Conservation (phyloP, 2,329 filamentous ascomycete genomes). For the Teratosphaeriaceae sp. region DNA sequence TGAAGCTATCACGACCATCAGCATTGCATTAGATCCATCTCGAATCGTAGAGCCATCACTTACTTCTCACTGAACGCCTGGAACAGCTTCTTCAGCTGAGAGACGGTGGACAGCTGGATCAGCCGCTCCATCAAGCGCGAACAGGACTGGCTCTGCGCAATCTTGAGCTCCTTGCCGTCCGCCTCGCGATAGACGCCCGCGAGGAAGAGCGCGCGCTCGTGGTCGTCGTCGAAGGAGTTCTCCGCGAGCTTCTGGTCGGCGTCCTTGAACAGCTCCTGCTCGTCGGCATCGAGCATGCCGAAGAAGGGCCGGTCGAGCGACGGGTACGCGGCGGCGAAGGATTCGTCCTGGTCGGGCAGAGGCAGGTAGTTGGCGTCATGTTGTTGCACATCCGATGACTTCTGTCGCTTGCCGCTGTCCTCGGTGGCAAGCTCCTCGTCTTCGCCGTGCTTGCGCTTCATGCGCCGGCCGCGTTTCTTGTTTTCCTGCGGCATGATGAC, state of each 20-base stretch:
- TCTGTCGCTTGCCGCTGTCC: conserved; percentile 29
- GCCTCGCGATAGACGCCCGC: conserved; percentile 82
- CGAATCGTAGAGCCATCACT: conserved; percentile 19
- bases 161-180: conserved; percentile 86
- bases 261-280: conserved; percentile 91
- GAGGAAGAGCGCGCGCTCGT: conserved; percentile 52
- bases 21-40: background rate
- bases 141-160: conserved; percentile 92
- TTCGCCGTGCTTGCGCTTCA: conserved; percentile 41
- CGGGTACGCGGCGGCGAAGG: conserved; percentile 23
- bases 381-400: conserved; percentile 24
- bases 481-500: conserved; percentile 52
- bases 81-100: conserved; percentile 82
- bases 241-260: conserved; percentile 85
- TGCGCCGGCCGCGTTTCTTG: conserved; percentile 52
- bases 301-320: conserved; percentile 69
- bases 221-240: conserved; percentile 74
- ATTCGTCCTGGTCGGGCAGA: conserved; percentile 16
- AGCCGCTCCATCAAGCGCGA: conserved; percentile 88
- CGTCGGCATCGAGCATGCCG: conserved; percentile 83
- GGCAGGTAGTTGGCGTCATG: conserved; percentile 14
- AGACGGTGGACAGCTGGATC: conserved; percentile 70
- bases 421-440: conserved; percentile 3
- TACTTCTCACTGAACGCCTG: conserved; percentile 73
- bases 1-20: conserved; percentile 49